Evolutionary conservation across 306 rosid genomes (phyloP).

Genomic region (Coriaria nepalensis): DNA sequence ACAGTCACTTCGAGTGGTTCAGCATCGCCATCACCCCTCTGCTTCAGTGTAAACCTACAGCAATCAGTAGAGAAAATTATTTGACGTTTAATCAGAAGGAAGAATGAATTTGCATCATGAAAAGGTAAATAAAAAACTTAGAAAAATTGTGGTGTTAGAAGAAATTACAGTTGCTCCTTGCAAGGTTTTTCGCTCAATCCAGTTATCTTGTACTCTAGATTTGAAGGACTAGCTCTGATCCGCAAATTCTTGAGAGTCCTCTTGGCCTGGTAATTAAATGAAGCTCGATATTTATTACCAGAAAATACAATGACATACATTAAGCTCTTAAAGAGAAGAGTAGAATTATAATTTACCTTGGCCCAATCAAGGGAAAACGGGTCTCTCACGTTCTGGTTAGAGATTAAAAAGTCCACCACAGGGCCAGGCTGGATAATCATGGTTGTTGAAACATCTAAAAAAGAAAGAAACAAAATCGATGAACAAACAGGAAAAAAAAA

Average conservation of each 20-base stretch:
- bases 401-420: constrained; percentile 72
- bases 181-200: constrained; percentile 76
- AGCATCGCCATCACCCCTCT: constrained; percentile 24
- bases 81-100: neutral
- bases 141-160: neutral
- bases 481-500: neutral
- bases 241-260: constrained; percentile 66
- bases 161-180: constrained; percentile 48
- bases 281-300: neutral
- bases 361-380: constrained; percentile 65
- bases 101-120: neutral
- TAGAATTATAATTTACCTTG: constrained; percentile 35
- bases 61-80: neutral
- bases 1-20: constrained; percentile 48
- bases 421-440: constrained; percentile 86
- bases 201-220: constrained; percentile 67
- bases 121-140: neutral
- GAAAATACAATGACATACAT: neutral
- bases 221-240: constrained; percentile 53
- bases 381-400: constrained; percentile 65
- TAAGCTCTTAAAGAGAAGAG: neutral
- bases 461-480: neutral
- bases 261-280: constrained; percentile 50
- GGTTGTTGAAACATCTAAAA: constrained; percentile 80
- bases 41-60: constrained; percentile 53